phyloP scores from a whole-genome alignment of 2,329 filamentous ascomycete species.

The Fusarium incarnatum region DNA sequence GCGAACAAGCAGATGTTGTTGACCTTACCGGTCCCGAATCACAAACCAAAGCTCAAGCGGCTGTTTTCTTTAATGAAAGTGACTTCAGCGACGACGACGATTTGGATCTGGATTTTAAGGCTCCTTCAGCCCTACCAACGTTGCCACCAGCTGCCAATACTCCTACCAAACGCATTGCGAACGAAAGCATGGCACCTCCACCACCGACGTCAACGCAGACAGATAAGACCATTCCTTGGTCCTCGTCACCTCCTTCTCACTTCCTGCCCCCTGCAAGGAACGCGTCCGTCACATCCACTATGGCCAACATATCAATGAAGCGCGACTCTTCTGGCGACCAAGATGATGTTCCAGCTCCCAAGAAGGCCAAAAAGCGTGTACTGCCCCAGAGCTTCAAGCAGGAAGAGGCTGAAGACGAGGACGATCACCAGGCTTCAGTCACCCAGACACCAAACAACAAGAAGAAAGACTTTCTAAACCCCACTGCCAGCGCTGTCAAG shows the following conservation, averaged over 20 bases:
- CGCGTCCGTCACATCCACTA: conserved; percentile 31
- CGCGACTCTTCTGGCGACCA: conserved; percentile 55
- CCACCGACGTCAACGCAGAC: conserved; percentile 46
- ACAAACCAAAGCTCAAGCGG: conserved; percentile 44
- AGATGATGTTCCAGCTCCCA: conserved; percentile 41
- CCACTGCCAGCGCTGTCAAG: conserved; percentile 54
- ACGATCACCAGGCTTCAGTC: conserved; percentile 34
- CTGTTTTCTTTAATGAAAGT: conserved; percentile 77
- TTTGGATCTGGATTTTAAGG: conserved; percentile 76
- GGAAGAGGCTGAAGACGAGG: conserved; percentile 51
- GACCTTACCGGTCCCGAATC: conserved; percentile 51
- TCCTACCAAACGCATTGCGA: conserved; percentile 36
- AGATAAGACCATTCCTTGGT: conserved; percentile 72
- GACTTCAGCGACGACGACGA: conserved; percentile 89
- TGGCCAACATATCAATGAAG: conserved; percentile 52
- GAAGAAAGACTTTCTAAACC: conserved; percentile 44
- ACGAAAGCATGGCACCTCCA: conserved; percentile 46
- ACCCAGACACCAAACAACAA: conserved; percentile 45
- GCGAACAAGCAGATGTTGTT: conserved; percentile 46
- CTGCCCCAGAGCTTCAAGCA: conserved; percentile 65
- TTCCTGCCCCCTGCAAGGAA: conserved; percentile 52
- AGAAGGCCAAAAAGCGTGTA: conserved; percentile 69
- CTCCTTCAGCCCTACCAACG: conserved; percentile 64
- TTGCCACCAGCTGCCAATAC: conserved; percentile 37
- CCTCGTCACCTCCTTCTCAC: conserved; percentile 70